Evolutionary conservation across 306 rosid species (phyloP).

Genomic region (Fagus crenata): DNA sequence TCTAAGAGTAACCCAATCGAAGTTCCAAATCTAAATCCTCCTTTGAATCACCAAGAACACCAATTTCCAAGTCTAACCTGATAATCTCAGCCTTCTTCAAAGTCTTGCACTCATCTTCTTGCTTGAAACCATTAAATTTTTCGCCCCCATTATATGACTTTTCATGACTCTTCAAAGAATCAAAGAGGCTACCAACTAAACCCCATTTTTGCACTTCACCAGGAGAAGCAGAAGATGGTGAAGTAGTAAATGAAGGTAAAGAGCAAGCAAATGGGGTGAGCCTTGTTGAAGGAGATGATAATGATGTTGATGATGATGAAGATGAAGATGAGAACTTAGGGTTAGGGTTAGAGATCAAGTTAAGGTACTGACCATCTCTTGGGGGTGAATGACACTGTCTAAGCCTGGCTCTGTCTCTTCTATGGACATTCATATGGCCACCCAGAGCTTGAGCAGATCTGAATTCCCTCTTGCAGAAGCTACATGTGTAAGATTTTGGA

Average conservation of each 20-base stretch:
- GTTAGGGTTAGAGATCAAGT: conserved; percentile 45
- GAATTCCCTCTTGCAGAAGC: conserved; percentile 86
- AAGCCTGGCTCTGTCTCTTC: conserved; percentile 87
- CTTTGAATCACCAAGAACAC: conserved; percentile 43
- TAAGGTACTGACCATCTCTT: conserved; percentile 34
- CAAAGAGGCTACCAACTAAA: conserved; percentile 38
- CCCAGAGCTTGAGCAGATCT: conserved; percentile 98
- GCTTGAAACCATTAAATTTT: conserved; percentile 23
- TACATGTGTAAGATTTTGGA: conserved; percentile 79
- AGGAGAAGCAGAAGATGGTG: conserved; percentile 19
- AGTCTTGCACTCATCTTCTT: conserved; percentile 32
- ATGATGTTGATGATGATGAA: conserved; percentile 34
- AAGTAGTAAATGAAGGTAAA: conserved; percentile 42
- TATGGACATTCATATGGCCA: conserved; percentile 95
- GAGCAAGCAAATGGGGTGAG: conserved; percentile 37
- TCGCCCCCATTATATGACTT: conserved; percentile 26
- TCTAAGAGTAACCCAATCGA: conserved; percentile 62
- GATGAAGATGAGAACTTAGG: conserved; percentile 44
- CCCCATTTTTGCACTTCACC: conserved; percentile 40
- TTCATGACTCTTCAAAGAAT: conserved; percentile 32
- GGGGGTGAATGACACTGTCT: conserved; percentile 56
- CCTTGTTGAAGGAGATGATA: conserved; percentile 22
- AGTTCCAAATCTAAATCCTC: conserved; percentile 88
- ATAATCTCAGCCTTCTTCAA: conserved; percentile 49
- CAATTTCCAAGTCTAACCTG: conserved; percentile 72